A percentile compares a stretch with the other conserved stretches of the same genome.
Evolutionary conservation across 2,329 filamentous ascomycete species (phyloP).

Genomic region (Epichloe uncinata): DNA sequence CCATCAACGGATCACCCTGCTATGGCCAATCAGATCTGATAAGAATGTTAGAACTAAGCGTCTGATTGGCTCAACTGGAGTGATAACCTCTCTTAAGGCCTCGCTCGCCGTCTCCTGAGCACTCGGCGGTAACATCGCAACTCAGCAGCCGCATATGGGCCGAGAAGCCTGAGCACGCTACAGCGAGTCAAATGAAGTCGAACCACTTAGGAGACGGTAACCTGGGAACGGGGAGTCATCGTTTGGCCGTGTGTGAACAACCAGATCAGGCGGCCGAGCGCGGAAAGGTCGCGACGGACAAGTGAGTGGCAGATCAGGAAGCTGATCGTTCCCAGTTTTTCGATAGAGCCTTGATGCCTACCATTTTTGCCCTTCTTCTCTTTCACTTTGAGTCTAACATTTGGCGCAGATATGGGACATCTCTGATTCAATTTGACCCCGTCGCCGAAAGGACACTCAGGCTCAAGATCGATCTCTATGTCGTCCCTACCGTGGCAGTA

Average conservation of each 20-base stretch:
- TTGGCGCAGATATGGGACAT: background rate
- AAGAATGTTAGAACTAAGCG: too few relatives aligned
- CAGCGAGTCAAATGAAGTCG: background rate
- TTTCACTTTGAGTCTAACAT: background rate
- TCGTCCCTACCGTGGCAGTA: conserved; percentile 51
- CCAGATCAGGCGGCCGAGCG: conserved; percentile 23
- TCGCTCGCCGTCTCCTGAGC: background rate
- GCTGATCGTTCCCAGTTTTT: background rate
- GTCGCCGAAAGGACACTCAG: conserved; percentile 44
- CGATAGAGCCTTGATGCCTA: background rate
- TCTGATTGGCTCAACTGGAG: too few relatives aligned
- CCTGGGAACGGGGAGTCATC: background rate
- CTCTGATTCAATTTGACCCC: conserved; percentile 39
- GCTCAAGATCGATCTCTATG: conserved; percentile 50
- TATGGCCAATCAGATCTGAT: too few relatives aligned
- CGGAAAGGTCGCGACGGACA: conserved; percentile 33
- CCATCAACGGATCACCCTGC: too few relatives aligned
- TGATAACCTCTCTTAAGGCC: too few relatives aligned
- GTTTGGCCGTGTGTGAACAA: background rate
- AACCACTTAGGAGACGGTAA: background rate
- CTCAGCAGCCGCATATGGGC: background rate
- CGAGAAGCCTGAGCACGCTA: background rate
- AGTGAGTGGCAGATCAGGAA: conserved; percentile 6
- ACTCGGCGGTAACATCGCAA: background rate
- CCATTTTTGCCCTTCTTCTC: background rate